These are phyloP conservation scores for Calocybe gambosa DNA, from an alignment of 1,284 basidiomycete genomes.

Conservation along the genomic window DNA sequence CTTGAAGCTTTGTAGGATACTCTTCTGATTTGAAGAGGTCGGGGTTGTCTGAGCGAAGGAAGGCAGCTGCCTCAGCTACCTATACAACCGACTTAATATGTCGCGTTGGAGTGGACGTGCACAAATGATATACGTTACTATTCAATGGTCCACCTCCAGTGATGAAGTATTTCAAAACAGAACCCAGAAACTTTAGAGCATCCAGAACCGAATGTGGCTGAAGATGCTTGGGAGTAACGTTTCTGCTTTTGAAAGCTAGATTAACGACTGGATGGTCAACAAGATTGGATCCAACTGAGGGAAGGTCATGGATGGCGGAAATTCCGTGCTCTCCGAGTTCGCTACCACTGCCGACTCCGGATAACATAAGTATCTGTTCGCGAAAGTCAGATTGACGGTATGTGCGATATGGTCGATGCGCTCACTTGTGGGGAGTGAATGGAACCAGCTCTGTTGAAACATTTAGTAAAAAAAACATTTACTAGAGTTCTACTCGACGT, in stretches of 20 bases:
- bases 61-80: slow-evolving; percentile 54
- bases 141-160: slow-evolving; percentile 21
- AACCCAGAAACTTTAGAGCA: slow-evolving; percentile 26
- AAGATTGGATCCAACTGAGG: slow-evolving; percentile 34
- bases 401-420: not conserved
- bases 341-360: slow-evolving; percentile 32
- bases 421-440: slow-evolving; percentile 58
- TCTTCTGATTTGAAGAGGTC: slow-evolving; percentile 40
- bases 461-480: no score
- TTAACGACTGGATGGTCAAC: slow-evolving; percentile 36
- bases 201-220: slow-evolving; percentile 31
- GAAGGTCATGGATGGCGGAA: slow-evolving; percentile 28
- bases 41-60: slow-evolving; percentile 50
- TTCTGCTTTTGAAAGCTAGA: slow-evolving; percentile 47
- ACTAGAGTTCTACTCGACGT: no score
- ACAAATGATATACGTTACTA: slow-evolving; percentile 34
- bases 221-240: slow-evolving; percentile 35
- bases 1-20: slow-evolving; percentile 36
- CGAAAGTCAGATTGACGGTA: not conserved
- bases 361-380: slow-evolving; percentile 64
- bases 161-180: slow-evolving; percentile 37
- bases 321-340: slow-evolving; percentile 29
- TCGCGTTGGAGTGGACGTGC: not conserved
- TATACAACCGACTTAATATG: slow-evolving; percentile 29
- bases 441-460: slow-evolving; percentile 48